A percentile compares a stretch with the other conserved stretches of the same genome.
phyloP scores from a whole-genome alignment of 192 early-diverging fungal species.

The Funneliformis geosporum region DNA sequence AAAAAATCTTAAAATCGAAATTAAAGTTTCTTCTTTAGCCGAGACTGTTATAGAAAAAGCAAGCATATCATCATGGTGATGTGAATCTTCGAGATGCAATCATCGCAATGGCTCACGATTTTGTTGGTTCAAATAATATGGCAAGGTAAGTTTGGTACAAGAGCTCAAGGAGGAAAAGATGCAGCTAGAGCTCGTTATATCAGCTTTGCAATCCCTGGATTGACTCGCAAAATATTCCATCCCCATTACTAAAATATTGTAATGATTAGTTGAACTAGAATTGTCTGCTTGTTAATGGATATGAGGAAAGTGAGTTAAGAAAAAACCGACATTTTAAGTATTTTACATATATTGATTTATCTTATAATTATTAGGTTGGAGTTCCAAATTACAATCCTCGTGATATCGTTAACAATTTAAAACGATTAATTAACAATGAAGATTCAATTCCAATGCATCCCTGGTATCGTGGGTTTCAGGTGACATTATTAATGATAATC shows the following conservation, averaged over 20 bases:
- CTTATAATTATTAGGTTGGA: conserved; percentile 54
- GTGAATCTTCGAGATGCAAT: conserved; percentile 79
- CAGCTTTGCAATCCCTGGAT: conserved; percentile 69
- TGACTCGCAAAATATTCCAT: no score
- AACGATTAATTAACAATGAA: conserved; percentile 74
- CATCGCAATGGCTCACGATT: conserved; percentile 92
- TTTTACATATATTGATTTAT: neutral
- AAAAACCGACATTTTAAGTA: neutral
- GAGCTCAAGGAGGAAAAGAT: conserved; percentile 89
- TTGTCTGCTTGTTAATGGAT: no score
- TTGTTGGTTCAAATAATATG: conserved; percentile 92
- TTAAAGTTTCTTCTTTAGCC: conserved; percentile 76
- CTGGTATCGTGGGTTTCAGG: conserved; percentile 92
- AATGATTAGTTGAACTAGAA: no score
- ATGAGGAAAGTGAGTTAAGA: no score
- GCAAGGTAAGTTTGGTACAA: conserved; percentile 92
- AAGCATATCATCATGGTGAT: conserved; percentile 97
- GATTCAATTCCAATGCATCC: conserved; percentile 76
- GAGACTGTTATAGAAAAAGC: conserved; percentile 88
- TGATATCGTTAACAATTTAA: conserved; percentile 87
- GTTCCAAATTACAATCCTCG: conserved; percentile 87
- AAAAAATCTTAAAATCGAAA: conserved; percentile 72
- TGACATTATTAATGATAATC: no score
- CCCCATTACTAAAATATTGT: no score
- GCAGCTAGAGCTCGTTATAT: conserved; percentile 97